A percentile compares a stretch with the other conserved stretches of the same genome.
Conservation (phyloP, 2,329 filamentous ascomycete species). For the Cladophialophora yegresii region DNA sequence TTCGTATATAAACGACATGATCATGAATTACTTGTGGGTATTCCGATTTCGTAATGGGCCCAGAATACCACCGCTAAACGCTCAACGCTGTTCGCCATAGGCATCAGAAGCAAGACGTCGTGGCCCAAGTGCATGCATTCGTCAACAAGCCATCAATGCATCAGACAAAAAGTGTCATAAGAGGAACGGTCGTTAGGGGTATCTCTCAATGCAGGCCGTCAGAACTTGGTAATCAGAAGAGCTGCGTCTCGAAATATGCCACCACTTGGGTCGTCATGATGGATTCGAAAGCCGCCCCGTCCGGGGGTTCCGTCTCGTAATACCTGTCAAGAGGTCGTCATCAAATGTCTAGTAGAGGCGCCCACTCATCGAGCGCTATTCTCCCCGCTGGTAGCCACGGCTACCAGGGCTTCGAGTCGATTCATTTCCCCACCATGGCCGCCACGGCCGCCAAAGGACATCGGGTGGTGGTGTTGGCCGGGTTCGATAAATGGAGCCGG, state of each 20-base stretch:
- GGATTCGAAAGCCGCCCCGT: slow-evolving; percentile 10
- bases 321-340: slow-evolving; percentile 6
- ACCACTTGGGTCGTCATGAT: slow-evolving; percentile 16
- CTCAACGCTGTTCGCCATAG: slow-evolving; percentile 12
- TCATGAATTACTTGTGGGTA: slow-evolving; percentile 25
- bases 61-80: slow-evolving; percentile 20
- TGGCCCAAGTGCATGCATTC: slow-evolving; percentile 18
- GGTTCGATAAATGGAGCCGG: slow-evolving; percentile 29
- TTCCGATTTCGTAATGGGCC: slow-evolving; percentile 23
- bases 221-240: slow-evolving; percentile 27
- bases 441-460: slow-evolving; percentile 30
- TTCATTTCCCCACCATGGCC: slow-evolving; percentile 47
- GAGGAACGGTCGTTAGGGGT: slow-evolving; percentile 27
- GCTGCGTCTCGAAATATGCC: slow-evolving; percentile 26
- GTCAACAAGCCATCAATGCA: slow-evolving; percentile 25
- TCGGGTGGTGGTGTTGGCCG: slow-evolving; percentile 16
- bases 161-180: slow-evolving; percentile 17
- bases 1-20: slow-evolving; percentile 16
- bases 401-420: slow-evolving; percentile 53
- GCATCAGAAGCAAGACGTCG: slow-evolving; percentile 18
- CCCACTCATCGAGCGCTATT: slow-evolving; percentile 37
- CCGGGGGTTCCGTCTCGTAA: not conserved
- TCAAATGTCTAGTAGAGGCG: not conserved
- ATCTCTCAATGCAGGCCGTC: slow-evolving; percentile 33
- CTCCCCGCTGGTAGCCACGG: slow-evolving; percentile 53